Evolutionary conservation across 169 alveolate species (phyloP).

Genomic region (Eimeria zaria): DNA sequence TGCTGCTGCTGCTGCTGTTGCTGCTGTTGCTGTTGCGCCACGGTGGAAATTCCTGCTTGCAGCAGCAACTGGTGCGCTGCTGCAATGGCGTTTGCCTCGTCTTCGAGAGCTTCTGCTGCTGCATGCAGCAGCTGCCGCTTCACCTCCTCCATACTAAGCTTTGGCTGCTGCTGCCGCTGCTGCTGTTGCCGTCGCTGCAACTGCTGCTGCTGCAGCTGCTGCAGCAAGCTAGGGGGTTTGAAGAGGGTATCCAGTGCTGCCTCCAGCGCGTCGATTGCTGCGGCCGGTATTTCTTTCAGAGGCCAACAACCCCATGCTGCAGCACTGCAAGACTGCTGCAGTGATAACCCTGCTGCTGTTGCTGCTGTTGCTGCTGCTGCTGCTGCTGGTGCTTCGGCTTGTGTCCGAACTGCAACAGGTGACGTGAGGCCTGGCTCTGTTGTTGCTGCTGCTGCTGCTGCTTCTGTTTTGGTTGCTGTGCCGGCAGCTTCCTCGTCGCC

Average conservation of each 20-base stretch:
- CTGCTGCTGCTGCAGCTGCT: slow-evolving; percentile 20
- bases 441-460: background rate
- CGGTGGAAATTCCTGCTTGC: background rate
- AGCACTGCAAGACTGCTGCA: background rate
- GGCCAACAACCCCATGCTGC: slow-evolving; percentile 16
- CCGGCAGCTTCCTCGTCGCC: too few relatives aligned
- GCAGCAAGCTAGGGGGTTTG: background rate
- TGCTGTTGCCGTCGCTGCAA: too few relatives aligned
- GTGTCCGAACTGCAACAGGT: too few relatives aligned
- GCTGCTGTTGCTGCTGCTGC: slow-evolving; percentile 26
- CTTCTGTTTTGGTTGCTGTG: too few relatives aligned
- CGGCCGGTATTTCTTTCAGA: background rate
- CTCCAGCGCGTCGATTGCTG: background rate
- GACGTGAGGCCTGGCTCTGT: too few relatives aligned
- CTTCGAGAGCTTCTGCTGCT: slow-evolving; percentile 3
- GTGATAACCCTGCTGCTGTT: background rate
- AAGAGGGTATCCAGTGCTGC: background rate
- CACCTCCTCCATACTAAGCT: background rate
- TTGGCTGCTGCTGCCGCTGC: slow-evolving; percentile 17
- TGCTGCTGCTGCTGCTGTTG: too few relatives aligned
- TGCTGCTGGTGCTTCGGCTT: too few relatives aligned
- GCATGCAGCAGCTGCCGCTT: background rate
- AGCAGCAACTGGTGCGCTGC: slow-evolving; percentile 15
- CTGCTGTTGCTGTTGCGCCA: background rate
- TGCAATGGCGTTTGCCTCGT: background rate